Evolutionary conservation across 1,284 basidiomycete genomes (phyloP).

Genomic region (Inonotus hispidus): DNA sequence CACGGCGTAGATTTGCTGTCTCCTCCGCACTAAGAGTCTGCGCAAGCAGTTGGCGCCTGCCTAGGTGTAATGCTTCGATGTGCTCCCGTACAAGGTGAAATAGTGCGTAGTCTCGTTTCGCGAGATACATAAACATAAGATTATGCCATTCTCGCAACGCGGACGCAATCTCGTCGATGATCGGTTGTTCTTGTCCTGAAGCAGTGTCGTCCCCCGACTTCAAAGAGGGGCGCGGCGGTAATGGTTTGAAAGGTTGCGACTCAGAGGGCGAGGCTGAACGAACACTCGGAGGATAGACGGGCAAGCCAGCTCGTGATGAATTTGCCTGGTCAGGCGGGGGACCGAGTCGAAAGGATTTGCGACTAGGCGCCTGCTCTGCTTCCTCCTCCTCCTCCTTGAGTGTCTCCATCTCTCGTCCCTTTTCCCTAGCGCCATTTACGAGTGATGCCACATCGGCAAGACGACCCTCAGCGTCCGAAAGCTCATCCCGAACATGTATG

Average conservation of each 20-base stretch:
- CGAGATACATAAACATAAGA: slow-evolving; percentile 88
- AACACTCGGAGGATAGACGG: slow-evolving; percentile 64
- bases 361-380: slow-evolving; percentile 29
- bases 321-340: slow-evolving; percentile 70
- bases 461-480: slow-evolving; percentile 85
- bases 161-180: slow-evolving; percentile 96
- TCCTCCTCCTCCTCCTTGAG: slow-evolving; percentile 76
- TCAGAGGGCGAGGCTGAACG: slow-evolving; percentile 61
- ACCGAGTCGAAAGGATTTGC: slow-evolving; percentile 62
- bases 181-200: slow-evolving; percentile 77
- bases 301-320: slow-evolving; percentile 61
- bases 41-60: slow-evolving; percentile 83
- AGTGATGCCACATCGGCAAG: slow-evolving; percentile 65
- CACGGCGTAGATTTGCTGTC: slow-evolving; percentile 73
- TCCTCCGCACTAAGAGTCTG: slow-evolving; percentile 89
- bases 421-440: slow-evolving; percentile 29
- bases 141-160: slow-evolving; percentile 94
- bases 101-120: slow-evolving; percentile 82
- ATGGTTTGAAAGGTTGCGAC: slow-evolving; percentile 64
- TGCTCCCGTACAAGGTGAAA: slow-evolving; percentile 86
- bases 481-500: slow-evolving; percentile 83
- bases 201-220: slow-evolving; percentile 90
- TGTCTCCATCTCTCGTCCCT: slow-evolving; percentile 53
- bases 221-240: slow-evolving; percentile 88
- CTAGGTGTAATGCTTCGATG: slow-evolving; percentile 87